A percentile compares a stretch with the other conserved stretches of the same genome.
Conservation (phyloP, 306 rosid genomes). For the Prosopis cineraria region DNA sequence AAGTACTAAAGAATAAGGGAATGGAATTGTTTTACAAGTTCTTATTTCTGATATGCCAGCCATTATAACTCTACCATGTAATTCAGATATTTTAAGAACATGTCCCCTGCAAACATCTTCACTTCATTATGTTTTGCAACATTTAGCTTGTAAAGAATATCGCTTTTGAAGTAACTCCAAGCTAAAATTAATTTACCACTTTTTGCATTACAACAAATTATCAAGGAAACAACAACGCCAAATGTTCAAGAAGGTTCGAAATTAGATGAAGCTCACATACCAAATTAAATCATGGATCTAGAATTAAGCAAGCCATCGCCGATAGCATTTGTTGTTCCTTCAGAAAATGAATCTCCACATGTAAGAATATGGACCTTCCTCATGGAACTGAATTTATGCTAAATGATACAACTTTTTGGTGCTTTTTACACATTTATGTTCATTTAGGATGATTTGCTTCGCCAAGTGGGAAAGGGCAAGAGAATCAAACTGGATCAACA, state of each 20-base stretch:
- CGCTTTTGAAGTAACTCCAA: neutral
- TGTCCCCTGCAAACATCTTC: neutral
- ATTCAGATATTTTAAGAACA: neutral
- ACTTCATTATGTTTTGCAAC: too few relatives aligned
- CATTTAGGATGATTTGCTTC: neutral
- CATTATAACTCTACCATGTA: neutral
- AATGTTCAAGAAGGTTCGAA: neutral
- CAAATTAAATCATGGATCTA: neutral
- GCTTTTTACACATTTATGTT: neutral
- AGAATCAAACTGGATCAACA: neutral
- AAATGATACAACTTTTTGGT: neutral
- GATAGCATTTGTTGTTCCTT: neutral
- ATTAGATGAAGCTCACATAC: too few relatives aligned
- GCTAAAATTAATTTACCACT: neutral
- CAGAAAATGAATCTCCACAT: neutral
- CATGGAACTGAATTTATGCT: too few relatives aligned
- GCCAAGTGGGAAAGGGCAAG: neutral
- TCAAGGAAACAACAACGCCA: too few relatives aligned
- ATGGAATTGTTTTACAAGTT: neutral
- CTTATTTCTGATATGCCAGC: neutral
- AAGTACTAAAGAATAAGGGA: too few relatives aligned
- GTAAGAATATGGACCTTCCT: neutral
- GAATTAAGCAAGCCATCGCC: neutral
- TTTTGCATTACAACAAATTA: neutral
- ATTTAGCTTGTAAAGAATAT: neutral